Evolutionary conservation across 179 eudicot genomes (phyloP).

Genomic region (Carnegiea gigantea): DNA sequence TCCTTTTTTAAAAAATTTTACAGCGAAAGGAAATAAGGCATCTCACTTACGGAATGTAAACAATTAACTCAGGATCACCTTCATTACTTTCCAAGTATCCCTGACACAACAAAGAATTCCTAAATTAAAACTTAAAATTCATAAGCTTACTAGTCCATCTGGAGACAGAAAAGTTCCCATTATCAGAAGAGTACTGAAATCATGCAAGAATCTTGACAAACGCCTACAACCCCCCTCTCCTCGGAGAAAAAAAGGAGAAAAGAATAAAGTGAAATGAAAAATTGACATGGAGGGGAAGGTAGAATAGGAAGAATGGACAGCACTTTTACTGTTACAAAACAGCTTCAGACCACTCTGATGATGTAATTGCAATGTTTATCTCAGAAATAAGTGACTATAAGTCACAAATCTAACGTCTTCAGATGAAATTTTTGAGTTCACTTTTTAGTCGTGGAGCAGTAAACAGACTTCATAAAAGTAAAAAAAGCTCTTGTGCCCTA

Average conservation of each 20-base stretch:
- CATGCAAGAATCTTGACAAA: background rate
- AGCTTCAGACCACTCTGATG: background rate
- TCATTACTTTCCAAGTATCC: conserved; percentile 94
- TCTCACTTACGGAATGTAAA: conserved; percentile 86
- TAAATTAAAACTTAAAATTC: background rate
- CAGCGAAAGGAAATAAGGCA: conserved; percentile 3
- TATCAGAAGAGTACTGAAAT: background rate
- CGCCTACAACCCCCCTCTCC: background rate
- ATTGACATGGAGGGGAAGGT: background rate
- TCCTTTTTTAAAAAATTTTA: no score
- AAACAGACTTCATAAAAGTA: background rate
- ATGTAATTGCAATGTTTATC: background rate
- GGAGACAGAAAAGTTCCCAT: background rate
- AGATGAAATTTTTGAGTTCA: background rate
- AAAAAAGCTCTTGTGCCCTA: background rate
- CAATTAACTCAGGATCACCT: conserved; percentile 91
- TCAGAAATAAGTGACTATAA: background rate
- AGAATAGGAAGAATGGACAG: background rate
- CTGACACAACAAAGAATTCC: conserved; percentile 38
- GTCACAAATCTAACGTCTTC: background rate
- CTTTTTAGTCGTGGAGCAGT: background rate
- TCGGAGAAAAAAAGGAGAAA: no score
- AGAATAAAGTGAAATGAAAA: background rate
- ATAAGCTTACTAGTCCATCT: background rate
- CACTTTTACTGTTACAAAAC: background rate